These are phyloP conservation scores for Penicillium capsulatum DNA, from an alignment of 2,329 filamentous ascomycete species.

Conservation along the genomic window DNA sequence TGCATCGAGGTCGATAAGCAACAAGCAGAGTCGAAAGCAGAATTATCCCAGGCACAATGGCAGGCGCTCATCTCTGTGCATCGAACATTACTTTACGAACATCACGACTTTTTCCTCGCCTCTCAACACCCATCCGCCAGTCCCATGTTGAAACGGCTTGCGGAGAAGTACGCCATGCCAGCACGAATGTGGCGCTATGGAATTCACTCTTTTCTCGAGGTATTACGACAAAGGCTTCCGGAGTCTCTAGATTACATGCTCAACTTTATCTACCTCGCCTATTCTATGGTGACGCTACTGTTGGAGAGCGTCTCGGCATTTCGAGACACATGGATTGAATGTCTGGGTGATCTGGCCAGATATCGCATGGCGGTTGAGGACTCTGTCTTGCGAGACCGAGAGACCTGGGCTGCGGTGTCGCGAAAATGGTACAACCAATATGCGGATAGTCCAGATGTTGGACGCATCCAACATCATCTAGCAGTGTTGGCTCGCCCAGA, in stretches of 20 bases:
- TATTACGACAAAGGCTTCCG: slow-evolving; percentile 70
- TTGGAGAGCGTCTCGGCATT: slow-evolving; percentile 82
- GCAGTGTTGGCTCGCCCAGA: slow-evolving; percentile 62
- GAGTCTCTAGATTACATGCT: slow-evolving; percentile 82
- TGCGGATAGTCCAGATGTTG: slow-evolving; percentile 69
- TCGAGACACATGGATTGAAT: slow-evolving; percentile 89
- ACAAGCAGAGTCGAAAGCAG: slow-evolving; percentile 39
- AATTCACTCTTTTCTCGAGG: slow-evolving; percentile 78
- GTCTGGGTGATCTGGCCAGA: slow-evolving; percentile 76
- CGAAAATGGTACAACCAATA: slow-evolving; percentile 81
- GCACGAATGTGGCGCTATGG: slow-evolving; percentile 92
- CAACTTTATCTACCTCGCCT: slow-evolving; percentile 84
- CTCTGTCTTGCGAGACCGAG: slow-evolving; percentile 66
- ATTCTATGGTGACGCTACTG: slow-evolving; percentile 81
- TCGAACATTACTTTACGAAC: slow-evolving; percentile 72
- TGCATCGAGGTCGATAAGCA: slow-evolving; percentile 77
- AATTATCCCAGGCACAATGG: slow-evolving; percentile 65
- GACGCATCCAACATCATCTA: slow-evolving; percentile 81
- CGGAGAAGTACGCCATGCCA: slow-evolving; percentile 84
- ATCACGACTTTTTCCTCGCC: slow-evolving; percentile 82
- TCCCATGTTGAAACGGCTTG: slow-evolving; percentile 61
- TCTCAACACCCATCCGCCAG: slow-evolving; percentile 79
- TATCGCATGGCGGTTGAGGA: slow-evolving; percentile 93
- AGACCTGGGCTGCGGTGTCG: slow-evolving; percentile 77
- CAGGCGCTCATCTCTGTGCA: slow-evolving; percentile 76